A percentile compares a stretch with the other conserved stretches of the same genome.
These are phyloP conservation scores for Cairneyella variabilis DNA, from an alignment of 495 filamentous ascomycete species.

Conservation along the genomic window DNA sequence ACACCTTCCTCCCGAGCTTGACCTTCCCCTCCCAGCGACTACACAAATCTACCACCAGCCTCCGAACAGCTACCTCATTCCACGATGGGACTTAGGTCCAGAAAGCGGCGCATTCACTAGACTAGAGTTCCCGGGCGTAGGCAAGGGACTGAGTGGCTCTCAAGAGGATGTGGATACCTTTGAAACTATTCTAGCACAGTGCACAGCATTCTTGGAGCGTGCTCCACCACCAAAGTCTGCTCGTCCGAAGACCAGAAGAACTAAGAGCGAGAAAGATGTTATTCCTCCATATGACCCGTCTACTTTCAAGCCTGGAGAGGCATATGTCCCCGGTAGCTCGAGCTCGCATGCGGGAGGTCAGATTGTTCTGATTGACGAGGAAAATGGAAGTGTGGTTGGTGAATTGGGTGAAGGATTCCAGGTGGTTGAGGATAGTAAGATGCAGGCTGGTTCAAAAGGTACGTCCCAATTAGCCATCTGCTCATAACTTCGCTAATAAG, in stretches of 20 bases:
- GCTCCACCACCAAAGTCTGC: constrained; percentile 52
- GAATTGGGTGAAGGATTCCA: constrained; percentile 81
- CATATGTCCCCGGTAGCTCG: constrained; percentile 55
- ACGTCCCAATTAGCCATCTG: constrained; percentile 23
- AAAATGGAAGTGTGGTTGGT: constrained; percentile 91
- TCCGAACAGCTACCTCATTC: constrained; percentile 83
- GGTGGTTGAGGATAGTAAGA: constrained; percentile 65
- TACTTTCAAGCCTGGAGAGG: constrained; percentile 74
- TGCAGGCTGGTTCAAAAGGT: constrained; percentile 88
- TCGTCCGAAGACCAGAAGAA: constrained; percentile 32
- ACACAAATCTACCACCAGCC: constrained; percentile 95
- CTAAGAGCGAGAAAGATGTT: constrained; percentile 33
- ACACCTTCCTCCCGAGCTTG: constrained; percentile 88
- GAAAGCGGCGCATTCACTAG: constrained; percentile 85
- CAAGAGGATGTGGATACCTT: constrained; percentile 96
- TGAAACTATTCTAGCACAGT: constrained; percentile 93
- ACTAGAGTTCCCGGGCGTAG: constrained; percentile 79
- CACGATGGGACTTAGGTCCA: constrained; percentile 85
- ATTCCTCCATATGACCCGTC: constrained; percentile 73
- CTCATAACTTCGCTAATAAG: background rate
- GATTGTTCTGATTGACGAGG: constrained; percentile 93
- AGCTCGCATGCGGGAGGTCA: constrained; percentile 54
- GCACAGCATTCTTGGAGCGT: constrained; percentile 86
- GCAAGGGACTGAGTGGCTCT: constrained; percentile 59
- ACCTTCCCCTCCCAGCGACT: constrained; percentile 83